Percentiles rank a stretch among this genome's conserved stretches.
Conservation (phyloP, 805 yeast genomes). For the Zygotorulaspora florentina region DNA sequence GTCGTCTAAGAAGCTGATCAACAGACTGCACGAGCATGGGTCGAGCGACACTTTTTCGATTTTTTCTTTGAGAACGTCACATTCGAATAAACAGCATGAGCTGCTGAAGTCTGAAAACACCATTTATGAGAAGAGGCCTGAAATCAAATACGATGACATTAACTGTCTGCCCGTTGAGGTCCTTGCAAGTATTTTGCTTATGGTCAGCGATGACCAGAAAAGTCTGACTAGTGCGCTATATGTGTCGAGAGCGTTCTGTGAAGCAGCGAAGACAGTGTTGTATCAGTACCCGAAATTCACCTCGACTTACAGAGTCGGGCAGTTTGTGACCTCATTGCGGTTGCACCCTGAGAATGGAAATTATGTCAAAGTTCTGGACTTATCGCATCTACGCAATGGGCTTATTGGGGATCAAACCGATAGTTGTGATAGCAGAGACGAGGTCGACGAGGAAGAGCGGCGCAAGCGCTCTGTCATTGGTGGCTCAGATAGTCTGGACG, state of each 20-base stretch:
- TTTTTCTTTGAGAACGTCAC: constrained; percentile 27
- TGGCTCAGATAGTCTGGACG: constrained; percentile 7
- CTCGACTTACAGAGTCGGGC: constrained; percentile 76
- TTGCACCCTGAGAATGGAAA: constrained; percentile 51
- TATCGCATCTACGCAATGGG: constrained; percentile 48
- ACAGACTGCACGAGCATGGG: constrained; percentile 32
- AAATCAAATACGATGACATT: constrained; percentile 21
- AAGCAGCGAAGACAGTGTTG: constrained; percentile 48
- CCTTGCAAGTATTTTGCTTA: constrained; percentile 24
- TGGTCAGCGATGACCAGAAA: constrained; percentile 14
- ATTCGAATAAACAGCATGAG: constrained; percentile 16
- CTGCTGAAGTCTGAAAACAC: constrained; percentile 2
- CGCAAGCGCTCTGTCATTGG: neutral
- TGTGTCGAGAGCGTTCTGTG: constrained; percentile 49
- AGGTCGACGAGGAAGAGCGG: constrained; percentile 12
- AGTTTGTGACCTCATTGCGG: constrained; percentile 66
- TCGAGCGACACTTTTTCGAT: constrained; percentile 31
- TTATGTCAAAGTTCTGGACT: constrained; percentile 53
- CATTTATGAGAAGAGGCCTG: constrained; percentile 9
- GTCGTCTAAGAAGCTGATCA: constrained; percentile 30
- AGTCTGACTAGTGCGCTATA: constrained; percentile 45
- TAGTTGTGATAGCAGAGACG: neutral
- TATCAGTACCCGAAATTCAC: constrained; percentile 54
- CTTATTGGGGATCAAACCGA: constrained; percentile 1
- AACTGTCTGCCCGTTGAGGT: constrained; percentile 36